Base-by-base conservation (phyloP, 352 stramenopile genomes). In the Phytophthora rubi region DNA sequence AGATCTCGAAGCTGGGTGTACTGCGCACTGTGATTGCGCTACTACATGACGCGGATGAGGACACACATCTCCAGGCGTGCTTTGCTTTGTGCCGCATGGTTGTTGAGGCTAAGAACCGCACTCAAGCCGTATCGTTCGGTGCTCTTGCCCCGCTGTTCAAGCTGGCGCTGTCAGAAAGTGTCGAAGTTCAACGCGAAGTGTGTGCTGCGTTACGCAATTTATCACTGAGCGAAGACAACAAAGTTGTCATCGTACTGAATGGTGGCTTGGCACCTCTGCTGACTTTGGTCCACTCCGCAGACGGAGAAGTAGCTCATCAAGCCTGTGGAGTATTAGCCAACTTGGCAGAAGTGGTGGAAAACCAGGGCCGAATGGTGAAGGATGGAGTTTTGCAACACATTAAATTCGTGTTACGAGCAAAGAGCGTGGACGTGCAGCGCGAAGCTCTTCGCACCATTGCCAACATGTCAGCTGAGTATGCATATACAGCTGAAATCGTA, bases 391-490 rank as follows among this genome's bases (percentile, higher is more conserved):
- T 99, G 52, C 97, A 99, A 65, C 96, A 99, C 75, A 85, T 99
- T 18, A 98, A 99, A 79, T 99, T 97, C 62, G 88, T 98, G 7
- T 73, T 99, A 57, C 82, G 94, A 7, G 85, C 82, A 28, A 98
- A 98, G 68, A 96, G 78, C 55, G 83, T 97, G 63, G 92, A 97
- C 53, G 93, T 99, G 5, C 91, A 98, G 73, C 89, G 97, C 35
- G 97, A 99, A 74, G 96, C 93, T 9, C 79, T 98, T 33, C 86
- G 97, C 21, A 87, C 94, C 6, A 93, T 99, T 66, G 97, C 91
- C 52, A 99, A 99, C 77, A 95, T 99, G 76, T 97, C 94, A 9
- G 96, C 96, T 16, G 95, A 98, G 74, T 98, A 97, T 62, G 88
- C 95, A 39, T 97, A 99, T 71, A 98, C 92, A 10, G 76, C 86